Percentiles rank a stretch among this genome's conserved stretches.
Evolutionary conservation across 1,284 basidiomycete species (phyloP).

Genomic region (Austroboletus sp.): DNA sequence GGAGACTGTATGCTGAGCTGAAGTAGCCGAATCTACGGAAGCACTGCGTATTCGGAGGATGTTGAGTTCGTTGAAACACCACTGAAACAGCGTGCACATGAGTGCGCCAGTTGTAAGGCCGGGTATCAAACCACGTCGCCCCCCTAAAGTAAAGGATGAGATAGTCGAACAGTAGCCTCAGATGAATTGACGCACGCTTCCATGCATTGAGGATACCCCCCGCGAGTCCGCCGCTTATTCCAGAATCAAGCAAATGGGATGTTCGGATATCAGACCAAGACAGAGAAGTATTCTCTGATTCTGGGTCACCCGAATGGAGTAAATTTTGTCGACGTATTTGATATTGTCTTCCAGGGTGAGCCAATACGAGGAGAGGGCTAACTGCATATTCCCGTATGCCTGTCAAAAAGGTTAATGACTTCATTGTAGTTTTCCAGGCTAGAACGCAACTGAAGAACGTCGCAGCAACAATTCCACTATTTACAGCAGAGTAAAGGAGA

Average conservation of each 20-base stretch:
- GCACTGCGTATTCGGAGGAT: constrained; percentile 52
- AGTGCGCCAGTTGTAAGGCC: constrained; percentile 51
- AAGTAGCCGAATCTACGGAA: constrained; percentile 26
- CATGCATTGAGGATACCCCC: constrained; percentile 48
- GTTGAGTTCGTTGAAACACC: constrained; percentile 57
- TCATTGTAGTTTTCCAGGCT: background rate
- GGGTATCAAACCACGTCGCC: constrained; percentile 39
- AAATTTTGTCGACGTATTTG: constrained; percentile 36
- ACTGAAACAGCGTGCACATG: constrained; percentile 53
- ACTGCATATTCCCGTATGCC: constrained; percentile 62
- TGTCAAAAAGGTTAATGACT: constrained; percentile 25
- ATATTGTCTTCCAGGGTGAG: constrained; percentile 27
- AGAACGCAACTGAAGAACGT: constrained; percentile 61
- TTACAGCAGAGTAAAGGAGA: constrained; percentile 45
- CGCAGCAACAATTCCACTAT: constrained; percentile 58
- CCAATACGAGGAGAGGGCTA: constrained; percentile 45
- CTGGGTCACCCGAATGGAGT: constrained; percentile 8
- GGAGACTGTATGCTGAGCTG: background rate
- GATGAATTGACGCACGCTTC: constrained; percentile 35
- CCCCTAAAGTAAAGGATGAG: constrained; percentile 32
- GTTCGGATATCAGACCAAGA: constrained; percentile 50
- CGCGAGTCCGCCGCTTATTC: constrained; percentile 55
- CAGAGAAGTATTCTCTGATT: constrained; percentile 12
- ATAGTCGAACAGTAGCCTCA: background rate
- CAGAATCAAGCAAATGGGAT: constrained; percentile 55